Percentiles rank a stretch among this genome's conserved stretches.
Evolutionary conservation across 345 rosid genomes (phyloP).

Genomic region (Corchorus olitorius): DNA sequence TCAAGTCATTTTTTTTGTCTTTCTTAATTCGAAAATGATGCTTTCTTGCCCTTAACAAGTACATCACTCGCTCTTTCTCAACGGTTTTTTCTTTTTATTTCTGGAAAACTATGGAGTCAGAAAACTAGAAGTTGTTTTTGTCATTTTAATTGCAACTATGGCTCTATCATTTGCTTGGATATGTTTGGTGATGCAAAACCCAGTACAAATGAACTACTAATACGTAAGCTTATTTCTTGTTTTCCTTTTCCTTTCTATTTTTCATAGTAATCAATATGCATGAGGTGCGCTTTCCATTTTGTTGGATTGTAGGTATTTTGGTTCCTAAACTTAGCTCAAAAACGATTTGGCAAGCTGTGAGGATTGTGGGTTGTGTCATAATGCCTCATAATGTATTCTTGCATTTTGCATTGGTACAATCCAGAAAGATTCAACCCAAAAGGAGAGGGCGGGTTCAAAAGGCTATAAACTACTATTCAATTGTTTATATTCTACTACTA

Average conservation of each 20-base stretch:
- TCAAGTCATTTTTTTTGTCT: background rate
- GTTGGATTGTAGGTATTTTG: slow-evolving; percentile 57
- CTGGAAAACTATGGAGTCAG: slow-evolving; percentile 85
- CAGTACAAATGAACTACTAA: slow-evolving; percentile 66
- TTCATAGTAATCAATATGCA: background rate
- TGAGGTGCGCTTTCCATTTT: background rate
- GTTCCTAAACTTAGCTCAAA: slow-evolving; percentile 87
- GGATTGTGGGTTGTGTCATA: slow-evolving; percentile 92
- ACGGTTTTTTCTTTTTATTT: slow-evolving; percentile 77
- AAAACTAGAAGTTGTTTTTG: slow-evolving; percentile 84
- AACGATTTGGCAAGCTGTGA: slow-evolving; percentile 91
- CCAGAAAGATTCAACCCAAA: slow-evolving; percentile 74
- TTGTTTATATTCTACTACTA: too few relatives aligned
- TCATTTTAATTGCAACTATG: slow-evolving; percentile 76
- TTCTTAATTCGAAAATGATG: background rate
- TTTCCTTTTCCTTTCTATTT: background rate
- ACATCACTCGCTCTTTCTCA: background rate
- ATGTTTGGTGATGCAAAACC: slow-evolving; percentile 92
- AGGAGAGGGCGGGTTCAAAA: slow-evolving; percentile 74
- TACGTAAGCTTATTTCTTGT: slow-evolving; percentile 44
- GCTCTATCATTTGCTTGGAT: slow-evolving; percentile 85
- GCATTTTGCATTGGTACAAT: slow-evolving; percentile 95
- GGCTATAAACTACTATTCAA: slow-evolving; percentile 82
- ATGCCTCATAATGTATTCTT: slow-evolving; percentile 96
- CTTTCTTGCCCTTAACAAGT: background rate